Evolutionary conservation across 2,329 filamentous ascomycete genomes (phyloP), one percentile per base, ranked within the genome.

Genomic region (Monosporascus cannonballus): DNA sequence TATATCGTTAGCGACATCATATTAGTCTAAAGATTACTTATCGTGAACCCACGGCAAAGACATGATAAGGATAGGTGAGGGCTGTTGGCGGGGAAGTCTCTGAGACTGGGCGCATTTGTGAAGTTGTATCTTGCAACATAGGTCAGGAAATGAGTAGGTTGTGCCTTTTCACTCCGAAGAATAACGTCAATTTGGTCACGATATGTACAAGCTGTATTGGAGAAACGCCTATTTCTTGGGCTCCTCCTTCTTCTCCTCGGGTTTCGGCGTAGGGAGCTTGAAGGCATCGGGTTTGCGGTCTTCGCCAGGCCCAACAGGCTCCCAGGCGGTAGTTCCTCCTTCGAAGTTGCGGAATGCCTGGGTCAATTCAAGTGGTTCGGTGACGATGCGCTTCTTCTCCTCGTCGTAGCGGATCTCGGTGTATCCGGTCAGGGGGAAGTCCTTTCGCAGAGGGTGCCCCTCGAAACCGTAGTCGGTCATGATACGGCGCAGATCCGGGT

Each of bases 381-480:
- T 93, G 56, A 99, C 93, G 69, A 99, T 96, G 57, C 94, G 85
- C 85, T 99, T 99, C 89, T 96, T 99, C 81, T 99, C 95, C 76
- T 99, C 94, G 63, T 99, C 94, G 69, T 95, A 99, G 67, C 94
- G 83, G 62, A 99, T 87, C 77, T 99, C 95, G 36, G 94, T 99
- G 78, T 99, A 99, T 47, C 94, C 94, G 2, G 94, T 96, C 70
- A 99, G 76, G 22, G 94, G 94, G 77, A 99, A 99, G 70, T 99
- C 94, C 78, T 99, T 99, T 68, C 95, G 84, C 69, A 99, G 76
- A 42, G 94, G 94, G 76, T 99, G 94, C 50, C 94, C 94, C 71
- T 99, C 95, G 68, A 99, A 99, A 50, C 94, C 94, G 72, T 99
- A 99, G 72, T 99, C 94, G 60, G 94, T 99, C 93, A 99, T 95